phyloP scores from a whole-genome alignment of 352 stramenopile genomes.

The Elongisporangium undulatum region DNA sequence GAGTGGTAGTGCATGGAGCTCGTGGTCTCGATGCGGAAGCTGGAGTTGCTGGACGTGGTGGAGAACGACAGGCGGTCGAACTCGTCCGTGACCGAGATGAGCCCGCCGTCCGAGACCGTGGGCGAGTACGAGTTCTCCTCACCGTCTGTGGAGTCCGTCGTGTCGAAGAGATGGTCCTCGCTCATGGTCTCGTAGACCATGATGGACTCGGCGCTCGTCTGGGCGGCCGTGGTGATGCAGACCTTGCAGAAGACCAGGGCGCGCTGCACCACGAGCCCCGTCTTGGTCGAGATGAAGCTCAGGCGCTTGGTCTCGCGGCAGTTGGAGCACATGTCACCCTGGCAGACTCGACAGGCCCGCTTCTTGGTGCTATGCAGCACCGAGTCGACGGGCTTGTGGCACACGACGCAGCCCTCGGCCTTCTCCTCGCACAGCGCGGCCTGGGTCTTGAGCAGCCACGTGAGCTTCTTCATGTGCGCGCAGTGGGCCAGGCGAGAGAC shows the following conservation, averaged over 20 bases:
- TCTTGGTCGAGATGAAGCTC: slow-evolving; percentile 24
- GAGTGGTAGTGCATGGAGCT: not conserved
- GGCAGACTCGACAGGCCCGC: slow-evolving; percentile 20
- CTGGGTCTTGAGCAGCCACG: slow-evolving; percentile 29
- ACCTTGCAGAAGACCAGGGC: not conserved
- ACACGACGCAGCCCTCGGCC: slow-evolving; percentile 21
- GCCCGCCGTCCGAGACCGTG: not conserved
- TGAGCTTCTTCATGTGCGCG: slow-evolving; percentile 43
- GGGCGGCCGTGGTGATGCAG: not conserved
- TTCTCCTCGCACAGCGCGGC: slow-evolving; percentile 15
- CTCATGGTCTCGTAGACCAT: not conserved
- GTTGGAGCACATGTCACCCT: slow-evolving; percentile 28
- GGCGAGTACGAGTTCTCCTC: not conserved
- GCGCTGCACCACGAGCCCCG: not conserved
- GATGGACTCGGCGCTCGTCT: not conserved
- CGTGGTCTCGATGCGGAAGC: not conserved
- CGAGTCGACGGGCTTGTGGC: slow-evolving; percentile 21
- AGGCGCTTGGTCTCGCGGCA: slow-evolving; percentile 35
- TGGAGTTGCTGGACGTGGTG: not conserved
- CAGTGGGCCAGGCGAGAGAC: slow-evolving; percentile 29
- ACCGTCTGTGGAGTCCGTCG: not conserved
- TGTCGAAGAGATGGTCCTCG: not conserved
- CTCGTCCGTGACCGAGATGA: not conserved
- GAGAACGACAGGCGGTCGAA: not conserved
- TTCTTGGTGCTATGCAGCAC: slow-evolving; percentile 21